Percentiles rank a stretch among this genome's conserved stretches.
phyloP scores from a whole-genome alignment of 768 basidiomycete genomes.

The Harrya chromipes region DNA sequence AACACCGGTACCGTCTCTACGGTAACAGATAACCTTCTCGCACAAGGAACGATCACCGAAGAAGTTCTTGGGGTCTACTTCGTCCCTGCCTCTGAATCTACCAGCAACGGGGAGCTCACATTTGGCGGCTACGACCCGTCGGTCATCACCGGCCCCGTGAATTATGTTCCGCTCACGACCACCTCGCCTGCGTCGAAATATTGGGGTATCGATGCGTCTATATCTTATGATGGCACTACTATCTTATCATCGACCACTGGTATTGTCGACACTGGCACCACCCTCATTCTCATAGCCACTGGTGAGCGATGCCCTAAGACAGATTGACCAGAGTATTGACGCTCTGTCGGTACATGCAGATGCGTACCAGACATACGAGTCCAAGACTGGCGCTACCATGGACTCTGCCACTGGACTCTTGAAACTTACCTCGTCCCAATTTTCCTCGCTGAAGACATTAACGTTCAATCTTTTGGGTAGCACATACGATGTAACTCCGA shows the following conservation, averaged over 20 bases:
- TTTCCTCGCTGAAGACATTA: slow-evolving; percentile 17
- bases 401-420: slow-evolving; percentile 28
- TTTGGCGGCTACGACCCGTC: slow-evolving; percentile 23
- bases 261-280: slow-evolving; percentile 32
- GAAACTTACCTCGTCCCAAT: slow-evolving; percentile 20
- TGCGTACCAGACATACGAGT: slow-evolving; percentile 16
- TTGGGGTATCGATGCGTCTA: slow-evolving; percentile 29
- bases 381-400: background rate
- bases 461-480: slow-evolving; percentile 11
- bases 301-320: slow-evolving; percentile 1
- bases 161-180: slow-evolving; percentile 22
- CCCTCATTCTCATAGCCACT: slow-evolving; percentile 17
- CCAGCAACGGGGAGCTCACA: slow-evolving; percentile 22
- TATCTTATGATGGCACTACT: slow-evolving; percentile 17
- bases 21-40: slow-evolving; percentile 33
- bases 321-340: background rate
- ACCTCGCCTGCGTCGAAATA: slow-evolving; percentile 19
- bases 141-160: slow-evolving; percentile 11
- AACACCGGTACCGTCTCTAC: slow-evolving; percentile 23
- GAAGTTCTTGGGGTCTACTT: slow-evolving; percentile 31
- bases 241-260: slow-evolving; percentile 22
- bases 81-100: slow-evolving; percentile 15
- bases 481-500: slow-evolving; percentile 13
- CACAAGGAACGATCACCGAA: slow-evolving; percentile 25
- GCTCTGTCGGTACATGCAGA: slow-evolving; percentile 2